Percentiles rank a stretch among this genome's conserved stretches.
phyloP scores from a whole-genome alignment of 2,329 filamentous ascomycete species.

The Venturia nashicola region DNA sequence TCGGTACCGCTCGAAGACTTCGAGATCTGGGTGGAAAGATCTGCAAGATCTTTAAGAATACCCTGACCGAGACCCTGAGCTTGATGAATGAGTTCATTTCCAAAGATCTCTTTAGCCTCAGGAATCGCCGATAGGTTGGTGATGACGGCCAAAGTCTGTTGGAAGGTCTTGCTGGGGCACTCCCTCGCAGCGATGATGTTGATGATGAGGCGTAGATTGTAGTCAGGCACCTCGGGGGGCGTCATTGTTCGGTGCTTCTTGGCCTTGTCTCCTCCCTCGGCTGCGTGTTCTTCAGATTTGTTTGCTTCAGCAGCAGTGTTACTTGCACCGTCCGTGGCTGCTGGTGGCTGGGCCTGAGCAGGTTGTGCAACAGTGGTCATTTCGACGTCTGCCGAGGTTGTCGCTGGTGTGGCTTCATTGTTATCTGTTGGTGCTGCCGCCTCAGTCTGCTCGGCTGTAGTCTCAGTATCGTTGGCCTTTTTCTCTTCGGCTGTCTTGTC shows the following conservation, averaged over 20 bases:
- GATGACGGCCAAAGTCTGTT: slow-evolving; percentile 95
- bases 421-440: slow-evolving; percentile 12
- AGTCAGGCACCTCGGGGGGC: slow-evolving; percentile 73
- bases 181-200: slow-evolving; percentile 93
- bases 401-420: not conserved
- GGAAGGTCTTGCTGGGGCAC: slow-evolving; percentile 95
- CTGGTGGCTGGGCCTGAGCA: slow-evolving; percentile 6
- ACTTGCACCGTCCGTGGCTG: slow-evolving; percentile 24
- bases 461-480: slow-evolving; percentile 14
- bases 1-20: slow-evolving; percentile 83
- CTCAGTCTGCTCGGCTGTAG: slow-evolving; percentile 10
- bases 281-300: slow-evolving; percentile 17
- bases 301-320: slow-evolving; percentile 13
- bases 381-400: slow-evolving; percentile 13
- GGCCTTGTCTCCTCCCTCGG: slow-evolving; percentile 33
- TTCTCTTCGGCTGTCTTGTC: slow-evolving; percentile 25
- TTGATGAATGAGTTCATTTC: slow-evolving; percentile 81
- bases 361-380: slow-evolving; percentile 11
- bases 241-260: slow-evolving; percentile 49
- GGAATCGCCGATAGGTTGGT: slow-evolving; percentile 93
- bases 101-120: slow-evolving; percentile 78
- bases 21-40: slow-evolving; percentile 74
- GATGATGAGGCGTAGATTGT: slow-evolving; percentile 87
- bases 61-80: slow-evolving; percentile 74
- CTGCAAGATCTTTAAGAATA: slow-evolving; percentile 73